Percentiles rank a stretch among this genome's conserved stretches.
phyloP scores from a whole-genome alignment of 2,329 filamentous ascomycete species.

The Fusarium sp. region DNA sequence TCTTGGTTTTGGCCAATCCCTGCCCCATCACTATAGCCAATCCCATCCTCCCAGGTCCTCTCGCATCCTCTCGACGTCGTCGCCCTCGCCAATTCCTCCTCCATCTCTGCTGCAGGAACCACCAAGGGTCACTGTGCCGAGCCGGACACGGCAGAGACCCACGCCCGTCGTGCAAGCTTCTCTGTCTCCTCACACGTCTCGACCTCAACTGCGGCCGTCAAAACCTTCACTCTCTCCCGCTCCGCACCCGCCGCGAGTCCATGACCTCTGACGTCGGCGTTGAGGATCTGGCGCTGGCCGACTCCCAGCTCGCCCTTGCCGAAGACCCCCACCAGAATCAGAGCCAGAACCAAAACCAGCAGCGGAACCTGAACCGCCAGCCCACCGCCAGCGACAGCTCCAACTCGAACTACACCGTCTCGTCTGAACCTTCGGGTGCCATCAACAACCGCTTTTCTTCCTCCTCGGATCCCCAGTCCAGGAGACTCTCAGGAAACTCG shows the following conservation, averaged over 20 bases:
- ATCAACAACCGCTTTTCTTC: constrained; percentile 55
- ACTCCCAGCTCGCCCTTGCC: constrained; percentile 59
- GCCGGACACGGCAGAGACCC: constrained; percentile 67
- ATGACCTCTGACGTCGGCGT: constrained; percentile 55
- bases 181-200: constrained; percentile 67
- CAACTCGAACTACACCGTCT: constrained; percentile 46
- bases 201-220: constrained; percentile 50
- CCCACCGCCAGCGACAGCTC: constrained; percentile 44
- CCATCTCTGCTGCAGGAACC: constrained; percentile 52
- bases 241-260: constrained; percentile 59
- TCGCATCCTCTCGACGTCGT: constrained; percentile 43
- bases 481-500: constrained; percentile 80
- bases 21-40: constrained; percentile 21
- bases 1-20: constrained; percentile 27
- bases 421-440: constrained; percentile 63
- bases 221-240: constrained; percentile 56
- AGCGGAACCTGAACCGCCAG: constrained; percentile 53
- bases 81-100: constrained; percentile 59
- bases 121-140: constrained; percentile 71
- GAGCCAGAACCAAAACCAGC: constrained; percentile 52
- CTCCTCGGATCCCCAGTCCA: constrained; percentile 65
- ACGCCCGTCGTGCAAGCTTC: constrained; percentile 71
- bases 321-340: constrained; percentile 57
- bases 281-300: constrained; percentile 52
- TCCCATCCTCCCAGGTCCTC: constrained; percentile 28